These are phyloP conservation scores for Ogataea trehalophila DNA, from an alignment of 805 yeast species.

Conservation along the genomic window DNA sequence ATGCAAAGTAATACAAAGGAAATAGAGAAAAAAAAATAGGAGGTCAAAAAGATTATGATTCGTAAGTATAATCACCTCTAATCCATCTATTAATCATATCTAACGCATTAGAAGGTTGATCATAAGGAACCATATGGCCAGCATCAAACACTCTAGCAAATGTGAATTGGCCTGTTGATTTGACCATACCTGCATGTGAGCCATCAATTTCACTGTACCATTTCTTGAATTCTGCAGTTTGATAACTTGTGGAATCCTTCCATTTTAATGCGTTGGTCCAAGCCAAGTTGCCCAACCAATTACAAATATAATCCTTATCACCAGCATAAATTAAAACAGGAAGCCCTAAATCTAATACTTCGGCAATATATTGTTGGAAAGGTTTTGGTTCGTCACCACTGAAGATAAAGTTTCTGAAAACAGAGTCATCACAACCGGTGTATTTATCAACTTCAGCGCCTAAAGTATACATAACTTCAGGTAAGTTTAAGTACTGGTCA, in stretches of 20 bases:
- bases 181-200: constrained; percentile 33
- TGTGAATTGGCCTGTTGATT: constrained; percentile 58
- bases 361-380: constrained; percentile 69
- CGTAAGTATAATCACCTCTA: constrained; percentile 49
- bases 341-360: constrained; percentile 62
- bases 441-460: constrained; percentile 87
- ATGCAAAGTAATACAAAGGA: too few species aligned
- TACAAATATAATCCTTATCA: constrained; percentile 93
- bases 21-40: neutral
- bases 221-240: constrained; percentile 12
- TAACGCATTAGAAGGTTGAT: constrained; percentile 74
- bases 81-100: constrained; percentile 88
- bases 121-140: constrained; percentile 95
- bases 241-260: constrained; percentile 15
- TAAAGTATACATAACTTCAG: constrained; percentile 69
- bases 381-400: constrained; percentile 94
- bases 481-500: constrained; percentile 72
- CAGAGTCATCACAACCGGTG: constrained; percentile 71
- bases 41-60: neutral
- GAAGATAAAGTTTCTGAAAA: constrained; percentile 74
- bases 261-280: constrained; percentile 72
- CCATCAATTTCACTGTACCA: constrained; percentile 29
- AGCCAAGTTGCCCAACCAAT: constrained; percentile 91
- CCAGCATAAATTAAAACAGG: constrained; percentile 93
- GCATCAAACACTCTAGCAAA: constrained; percentile 83